These are phyloP conservation scores for Plasmodium blacklocki DNA, from an alignment of 169 alveolate species.

Conservation along the genomic window DNA sequence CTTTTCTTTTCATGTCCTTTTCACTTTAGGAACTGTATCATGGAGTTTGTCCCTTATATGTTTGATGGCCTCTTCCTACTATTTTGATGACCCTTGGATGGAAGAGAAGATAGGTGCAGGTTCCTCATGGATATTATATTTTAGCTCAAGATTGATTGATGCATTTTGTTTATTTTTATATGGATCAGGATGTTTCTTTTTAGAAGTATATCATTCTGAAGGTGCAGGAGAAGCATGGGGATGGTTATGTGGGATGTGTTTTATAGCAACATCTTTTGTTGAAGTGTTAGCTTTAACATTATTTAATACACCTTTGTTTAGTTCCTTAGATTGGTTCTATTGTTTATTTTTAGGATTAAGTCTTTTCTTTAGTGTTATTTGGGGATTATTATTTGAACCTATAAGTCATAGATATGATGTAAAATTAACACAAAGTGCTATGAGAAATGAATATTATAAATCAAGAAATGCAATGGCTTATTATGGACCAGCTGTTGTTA, in stretches of 20 bases:
- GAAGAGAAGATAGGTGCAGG: constrained; percentile 90
- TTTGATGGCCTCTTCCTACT: constrained; percentile 88
- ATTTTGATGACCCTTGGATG: constrained; percentile 91
- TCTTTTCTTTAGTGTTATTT: constrained; percentile 83
- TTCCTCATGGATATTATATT: constrained; percentile 89
- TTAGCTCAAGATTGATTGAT: constrained; percentile 88
- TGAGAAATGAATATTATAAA: constrained; percentile 93
- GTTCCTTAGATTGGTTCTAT: constrained; percentile 85
- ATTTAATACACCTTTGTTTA: constrained; percentile 83
- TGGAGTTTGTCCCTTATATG: constrained; percentile 88
- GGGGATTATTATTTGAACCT: constrained; percentile 93
- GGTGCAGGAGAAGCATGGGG: constrained; percentile 95
- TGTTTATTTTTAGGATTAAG: constrained; percentile 88
- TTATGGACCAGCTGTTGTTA: constrained; percentile 94
- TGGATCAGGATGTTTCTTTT: constrained; percentile 92
- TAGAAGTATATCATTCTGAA: constrained; percentile 93
- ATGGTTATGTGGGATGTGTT: constrained; percentile 90
- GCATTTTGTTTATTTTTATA: constrained; percentile 85
- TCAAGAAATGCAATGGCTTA: constrained; percentile 95
- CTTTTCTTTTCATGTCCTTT: not conserved
- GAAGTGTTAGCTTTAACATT: constrained; percentile 86
- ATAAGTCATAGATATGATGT: constrained; percentile 91
- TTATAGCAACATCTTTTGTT: constrained; percentile 81
- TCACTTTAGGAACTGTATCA: constrained; percentile 83
- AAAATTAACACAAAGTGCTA: constrained; percentile 92